Evolutionary conservation across 768 basidiomycete genomes (phyloP), one percentile per base, ranked within the genome.

Genomic region (Dioszegia hungarica): DNA sequence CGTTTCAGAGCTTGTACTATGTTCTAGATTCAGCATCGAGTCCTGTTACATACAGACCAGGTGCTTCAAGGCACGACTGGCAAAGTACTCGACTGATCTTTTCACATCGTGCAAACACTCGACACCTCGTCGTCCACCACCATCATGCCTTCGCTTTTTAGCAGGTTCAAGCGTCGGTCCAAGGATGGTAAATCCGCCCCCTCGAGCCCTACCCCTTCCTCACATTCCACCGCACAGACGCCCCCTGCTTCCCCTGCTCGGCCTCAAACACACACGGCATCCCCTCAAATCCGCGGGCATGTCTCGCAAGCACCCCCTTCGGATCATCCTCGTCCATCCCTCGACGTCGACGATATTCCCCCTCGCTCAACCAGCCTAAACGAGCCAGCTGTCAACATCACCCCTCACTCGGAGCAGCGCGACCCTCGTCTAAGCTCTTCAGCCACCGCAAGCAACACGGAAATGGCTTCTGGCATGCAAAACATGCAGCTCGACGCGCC

Each of bases 101-200:
- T n/a, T n/a, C n/a, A n/a, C 39, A 11, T 6, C 39, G 19, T 11
- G 20, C 20, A 41, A 17, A 10, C 20, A 41, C 39, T 8, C 39
- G 20, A 6, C 20, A 12, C 10, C 39, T 41, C 39, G 9, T 20
- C 20, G 39, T 20, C 20, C 11, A 20, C 10, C 9, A 20, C 11
- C 39, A 25, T 17, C 25, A 46, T 31, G 27, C 47, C 64, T 22
- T 45, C 47, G 40, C 57, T 40, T 17, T 31, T 50, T 27, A 28
- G 28, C 22, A 46, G 36, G 22, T 51, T 36, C 49, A 51, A 51
- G 49, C 49, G 49, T 20, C 36, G 24, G 34, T 51, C 49, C 2
- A 37, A 27, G 4, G 25, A n/a, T 3, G 10, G 37, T 22, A 22
- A 37, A 19, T 8, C 50, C 10, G 24, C 10, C n/a, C n/a, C n/a